Base-by-base conservation (phyloP, 2,329 filamentous ascomycete genomes). In the Xylaria sp. region DNA sequence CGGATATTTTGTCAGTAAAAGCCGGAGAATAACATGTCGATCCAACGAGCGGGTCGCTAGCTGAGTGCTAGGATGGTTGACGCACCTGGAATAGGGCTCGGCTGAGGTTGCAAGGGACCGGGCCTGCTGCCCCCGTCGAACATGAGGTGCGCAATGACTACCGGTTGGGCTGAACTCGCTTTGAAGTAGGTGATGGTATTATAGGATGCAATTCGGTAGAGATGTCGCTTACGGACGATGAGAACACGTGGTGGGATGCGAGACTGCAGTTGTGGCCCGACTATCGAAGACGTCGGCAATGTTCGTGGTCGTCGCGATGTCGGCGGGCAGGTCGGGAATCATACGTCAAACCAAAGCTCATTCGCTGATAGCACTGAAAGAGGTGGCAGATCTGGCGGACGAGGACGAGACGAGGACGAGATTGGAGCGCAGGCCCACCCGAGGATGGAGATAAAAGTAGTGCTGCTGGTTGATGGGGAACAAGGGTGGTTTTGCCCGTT, bases 81-180 rank as follows among this genome's bases (percentile, higher is more conserved):
- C 84, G 76, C 86, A 85, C 86, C 86, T 74, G 85, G 83, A 73
- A 89, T 84, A 38, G 87, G 83, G 67, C 86, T 84, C 61, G 89
- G 81, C 66, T 75, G 75, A 65, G 76, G 73, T 65, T 78, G 73
- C 61, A 72, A 73, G 68, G 76, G 74, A 68, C 78, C 79, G 78
- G 77, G 79, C 73, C 73, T 80, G 77, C 70, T 79, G 77, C 71
- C 79, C 79, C 74, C 81, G 75, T 67, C 77, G 76, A 69, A 78
- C 76, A 71, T 76, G 72, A 67, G 77, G 68, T 61, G 73, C 73
- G 77, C 73, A 76, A 73, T 72, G 72, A 68, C 72, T 73, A 71
- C 73, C 72, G 71, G 76, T 77, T 71, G 75, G 79, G 72, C 69
- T 72, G 69, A 72, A 78, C 69, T 72, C 73, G 70, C 71, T 69